Percentiles rank a stretch among this genome's conserved stretches.
phyloP scores from a whole-genome alignment of 2,329 filamentous ascomycete species.

The Pestalotiopsis sp. region DNA sequence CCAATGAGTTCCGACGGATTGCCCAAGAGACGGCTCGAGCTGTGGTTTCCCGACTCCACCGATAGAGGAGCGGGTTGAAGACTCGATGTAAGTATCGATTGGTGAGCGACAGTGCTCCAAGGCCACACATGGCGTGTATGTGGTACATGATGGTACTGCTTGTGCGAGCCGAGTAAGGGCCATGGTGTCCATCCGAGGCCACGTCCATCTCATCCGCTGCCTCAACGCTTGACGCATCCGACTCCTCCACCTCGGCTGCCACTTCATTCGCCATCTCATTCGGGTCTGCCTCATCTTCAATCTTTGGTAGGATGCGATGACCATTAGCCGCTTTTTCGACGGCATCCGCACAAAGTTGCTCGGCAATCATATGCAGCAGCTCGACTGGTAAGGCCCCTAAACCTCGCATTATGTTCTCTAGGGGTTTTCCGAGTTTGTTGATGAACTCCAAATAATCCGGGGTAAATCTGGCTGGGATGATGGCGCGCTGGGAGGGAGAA shows the following conservation, averaged over 20 bases:
- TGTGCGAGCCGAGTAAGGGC: too few relatives aligned
- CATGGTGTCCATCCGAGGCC: too few relatives aligned
- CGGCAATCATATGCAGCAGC: background rate
- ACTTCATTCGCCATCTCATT: too few relatives aligned
- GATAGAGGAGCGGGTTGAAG: background rate
- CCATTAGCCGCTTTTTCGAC: background rate
- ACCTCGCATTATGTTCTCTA: background rate
- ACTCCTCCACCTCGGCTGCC: too few relatives aligned
- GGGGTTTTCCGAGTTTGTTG: background rate
- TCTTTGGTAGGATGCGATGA: too few relatives aligned
- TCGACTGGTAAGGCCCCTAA: background rate
- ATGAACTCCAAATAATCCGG: too few relatives aligned
- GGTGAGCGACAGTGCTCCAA: background rate
- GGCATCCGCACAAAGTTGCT: background rate
- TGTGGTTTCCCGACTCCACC: background rate
- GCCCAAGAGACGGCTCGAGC: background rate
- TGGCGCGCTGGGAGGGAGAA: too few relatives aligned
- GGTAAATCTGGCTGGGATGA: too few relatives aligned
- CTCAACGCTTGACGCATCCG: too few relatives aligned
- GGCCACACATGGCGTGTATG: background rate
- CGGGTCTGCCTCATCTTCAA: too few relatives aligned
- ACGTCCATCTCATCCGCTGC: too few relatives aligned
- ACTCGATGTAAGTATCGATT: background rate
- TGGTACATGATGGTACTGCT: too few relatives aligned
- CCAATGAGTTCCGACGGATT: background rate